Evolutionary conservation across 1,284 basidiomycete species (phyloP).

Genomic region (Coniferiporia weirii): DNA sequence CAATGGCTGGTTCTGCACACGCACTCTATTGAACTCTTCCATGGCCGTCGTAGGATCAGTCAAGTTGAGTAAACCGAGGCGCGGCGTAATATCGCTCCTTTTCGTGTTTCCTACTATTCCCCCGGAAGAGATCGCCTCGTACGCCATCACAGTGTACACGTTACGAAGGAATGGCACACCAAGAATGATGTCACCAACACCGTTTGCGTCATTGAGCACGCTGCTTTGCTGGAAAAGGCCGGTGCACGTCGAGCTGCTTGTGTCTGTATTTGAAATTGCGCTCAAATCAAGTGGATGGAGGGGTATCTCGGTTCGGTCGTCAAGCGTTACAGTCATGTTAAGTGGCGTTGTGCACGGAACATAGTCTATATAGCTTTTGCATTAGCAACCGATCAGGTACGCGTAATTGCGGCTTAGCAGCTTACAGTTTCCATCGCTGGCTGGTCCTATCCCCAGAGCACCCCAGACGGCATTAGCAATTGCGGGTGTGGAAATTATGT

Average conservation of each 20-base stretch:
- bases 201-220: slow-evolving; percentile 31
- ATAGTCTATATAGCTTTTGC: slow-evolving; percentile 44
- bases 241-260: slow-evolving; percentile 45
- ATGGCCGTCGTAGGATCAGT: slow-evolving; percentile 55
- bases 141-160: slow-evolving; percentile 68
- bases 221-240: slow-evolving; percentile 59
- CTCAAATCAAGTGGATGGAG: slow-evolving; percentile 71
- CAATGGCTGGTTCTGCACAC: slow-evolving; percentile 57
- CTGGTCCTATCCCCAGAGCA: slow-evolving; percentile 57
- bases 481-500: slow-evolving; percentile 50
- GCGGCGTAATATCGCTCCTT: slow-evolving; percentile 33
- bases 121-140: slow-evolving; percentile 39
- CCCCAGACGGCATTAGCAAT: slow-evolving; percentile 78
- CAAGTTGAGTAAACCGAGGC: slow-evolving; percentile 52
- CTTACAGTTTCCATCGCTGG: slow-evolving; percentile 59
- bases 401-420: slow-evolving; percentile 11
- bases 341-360: slow-evolving; percentile 63
- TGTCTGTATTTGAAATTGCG: slow-evolving; percentile 32
- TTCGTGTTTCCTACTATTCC: slow-evolving; percentile 39
- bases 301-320: slow-evolving; percentile 47
- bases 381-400: slow-evolving; percentile 5
- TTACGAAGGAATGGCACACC: slow-evolving; percentile 73
- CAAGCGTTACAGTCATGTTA: slow-evolving; percentile 62
- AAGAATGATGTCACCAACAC: slow-evolving; percentile 58
- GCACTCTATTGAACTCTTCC: slow-evolving; percentile 59